phyloP scores from a whole-genome alignment of 768 basidiomycete species.

The Tricholomella constricta region DNA sequence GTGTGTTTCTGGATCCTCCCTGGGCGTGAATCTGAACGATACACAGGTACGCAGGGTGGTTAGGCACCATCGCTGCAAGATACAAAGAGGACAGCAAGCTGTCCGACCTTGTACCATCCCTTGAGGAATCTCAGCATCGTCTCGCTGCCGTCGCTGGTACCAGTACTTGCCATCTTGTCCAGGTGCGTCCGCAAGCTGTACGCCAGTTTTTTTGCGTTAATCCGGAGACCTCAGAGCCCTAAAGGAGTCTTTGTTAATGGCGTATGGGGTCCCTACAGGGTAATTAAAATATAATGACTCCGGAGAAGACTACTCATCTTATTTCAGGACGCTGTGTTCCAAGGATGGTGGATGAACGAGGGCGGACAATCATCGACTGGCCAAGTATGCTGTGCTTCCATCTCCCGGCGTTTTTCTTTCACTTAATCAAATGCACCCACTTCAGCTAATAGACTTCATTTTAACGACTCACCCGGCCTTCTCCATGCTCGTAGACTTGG shows the following conservation, averaged over 20 bases:
- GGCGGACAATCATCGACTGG: constrained; percentile 98
- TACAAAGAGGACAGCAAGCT: constrained; percentile 54
- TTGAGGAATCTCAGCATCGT: constrained; percentile 78
- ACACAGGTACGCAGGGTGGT: constrained; percentile 88
- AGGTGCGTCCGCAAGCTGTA: constrained; percentile 42
- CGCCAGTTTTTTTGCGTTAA: neutral
- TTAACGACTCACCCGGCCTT: constrained; percentile 91
- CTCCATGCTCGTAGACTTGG: constrained; percentile 61
- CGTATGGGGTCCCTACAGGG: constrained; percentile 91
- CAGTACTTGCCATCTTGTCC: constrained; percentile 93
- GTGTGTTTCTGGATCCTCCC: constrained; percentile 26
- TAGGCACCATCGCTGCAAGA: constrained; percentile 90
- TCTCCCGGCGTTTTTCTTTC: neutral
- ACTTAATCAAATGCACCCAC: constrained; percentile 4
- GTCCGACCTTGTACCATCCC: constrained; percentile 53
- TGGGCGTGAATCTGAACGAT: neutral
- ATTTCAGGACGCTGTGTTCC: constrained; percentile 80
- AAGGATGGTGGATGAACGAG: constrained; percentile 99
- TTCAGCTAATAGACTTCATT: constrained; percentile 89
- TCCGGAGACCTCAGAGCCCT: constrained; percentile 54
- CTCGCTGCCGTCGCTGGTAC: constrained; percentile 95
- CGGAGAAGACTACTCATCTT: neutral
- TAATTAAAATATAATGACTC: constrained; percentile 20
- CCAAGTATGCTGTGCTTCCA: constrained; percentile 49
- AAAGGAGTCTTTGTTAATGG: constrained; percentile 86